These are phyloP conservation scores for Kodamaea plutei DNA, from an alignment of 1,139 yeast species.

Conservation along the genomic window DNA sequence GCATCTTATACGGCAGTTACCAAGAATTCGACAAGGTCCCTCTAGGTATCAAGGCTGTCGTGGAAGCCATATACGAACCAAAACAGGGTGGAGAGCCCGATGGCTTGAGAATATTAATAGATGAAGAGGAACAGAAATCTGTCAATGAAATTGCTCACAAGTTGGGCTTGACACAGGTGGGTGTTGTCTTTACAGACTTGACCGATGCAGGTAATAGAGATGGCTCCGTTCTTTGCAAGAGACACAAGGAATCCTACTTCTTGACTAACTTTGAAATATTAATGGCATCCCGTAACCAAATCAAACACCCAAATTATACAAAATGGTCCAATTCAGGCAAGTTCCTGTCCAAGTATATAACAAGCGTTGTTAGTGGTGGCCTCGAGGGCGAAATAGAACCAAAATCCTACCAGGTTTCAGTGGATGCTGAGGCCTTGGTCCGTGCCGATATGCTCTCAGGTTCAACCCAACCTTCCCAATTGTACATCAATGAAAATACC, in stretches of 20 bases:
- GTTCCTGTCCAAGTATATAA: conserved; percentile 86
- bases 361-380: conserved; percentile 91
- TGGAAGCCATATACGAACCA: conserved; percentile 91
- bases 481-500: conserved; percentile 72
- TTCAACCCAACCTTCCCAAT: conserved; percentile 86
- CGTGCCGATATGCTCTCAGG: conserved; percentile 83
- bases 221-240: conserved; percentile 86
- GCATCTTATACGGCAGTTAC: conserved; percentile 79
- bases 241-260: conserved; percentile 90
- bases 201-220: conserved; percentile 82
- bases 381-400: conserved; percentile 84
- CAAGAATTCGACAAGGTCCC: conserved; percentile 79
- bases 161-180: conserved; percentile 71
- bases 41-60: conserved; percentile 88
- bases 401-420: conserved; percentile 83
- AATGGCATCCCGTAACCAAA: conserved; percentile 83
- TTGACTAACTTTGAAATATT: conserved; percentile 78
- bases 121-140: conserved; percentile 45
- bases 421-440: conserved; percentile 82
- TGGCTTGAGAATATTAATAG: conserved; percentile 65
- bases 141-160: conserved; percentile 54
- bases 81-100: conserved; percentile 85
- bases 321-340: conserved; percentile 63
- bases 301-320: conserved; percentile 58
- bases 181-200: conserved; percentile 85